Base-by-base conservation (phyloP, 495 filamentous ascomycete species). In the Neurospora hispaniola region DNA sequence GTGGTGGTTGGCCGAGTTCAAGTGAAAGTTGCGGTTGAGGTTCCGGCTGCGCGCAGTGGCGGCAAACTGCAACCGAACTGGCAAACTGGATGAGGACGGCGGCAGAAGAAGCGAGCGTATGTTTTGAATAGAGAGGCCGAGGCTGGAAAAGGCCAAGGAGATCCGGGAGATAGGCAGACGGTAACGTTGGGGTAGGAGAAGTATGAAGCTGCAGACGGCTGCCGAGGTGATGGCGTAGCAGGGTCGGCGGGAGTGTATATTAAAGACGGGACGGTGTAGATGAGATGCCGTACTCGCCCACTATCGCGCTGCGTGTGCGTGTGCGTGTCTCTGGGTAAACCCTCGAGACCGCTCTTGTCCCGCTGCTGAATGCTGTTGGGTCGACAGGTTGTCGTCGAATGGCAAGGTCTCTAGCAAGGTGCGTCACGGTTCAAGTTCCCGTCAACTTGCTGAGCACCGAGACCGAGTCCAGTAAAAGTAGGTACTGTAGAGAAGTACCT, bases 31-130 rank as follows among this genome's bases (percentile, higher is more conserved):
- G 27, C 27, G 54, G 54, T 66, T 31, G 54, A 66, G 54, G 27
- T 66, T 66, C 23, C 54, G 54, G 54, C 54, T 66, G 42, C 73
- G 73, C 74, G 73, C 74, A 73, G 78, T 74, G 74, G 74, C 77
- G 77, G 78, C 78, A 77, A 76, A 74, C 70, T 42, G 70, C 40
- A 73, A 73, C 73, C 31, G 40, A 54, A 48, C 70, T 72, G 38
- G 70, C 68, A 54, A 71, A 70, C 66, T 72, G 27, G 35, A 66
- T 18, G 14, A 9, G 54, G 54, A 35, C 54, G 54, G 27, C 54
- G 54, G 54, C 54, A 66, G 54, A 66, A 66, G 54, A 66, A 66
- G 54, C 54, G 54, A 66, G 54, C 54, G 54, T 66, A 14, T 35
- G 27, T 35, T 66, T 66, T 66, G 54, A 66, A 66, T 66, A 66